phyloP scores from a whole-genome alignment of 1,139 yeast species.

The Saccharomycopsis crataegensis region DNA sequence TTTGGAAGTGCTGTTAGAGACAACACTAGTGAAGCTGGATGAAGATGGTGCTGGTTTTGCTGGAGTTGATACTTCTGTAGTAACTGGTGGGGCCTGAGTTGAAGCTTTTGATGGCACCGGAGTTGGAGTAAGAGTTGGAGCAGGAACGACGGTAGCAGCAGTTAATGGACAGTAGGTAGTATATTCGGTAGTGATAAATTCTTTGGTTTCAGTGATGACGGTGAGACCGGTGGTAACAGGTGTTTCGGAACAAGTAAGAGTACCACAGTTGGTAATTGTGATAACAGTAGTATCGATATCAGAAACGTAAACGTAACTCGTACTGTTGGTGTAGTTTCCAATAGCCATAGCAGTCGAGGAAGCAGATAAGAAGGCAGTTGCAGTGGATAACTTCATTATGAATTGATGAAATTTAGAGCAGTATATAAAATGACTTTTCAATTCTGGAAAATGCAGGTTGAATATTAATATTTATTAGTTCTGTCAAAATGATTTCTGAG shows the following conservation, averaged over 20 bases:
- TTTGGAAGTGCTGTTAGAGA: neutral
- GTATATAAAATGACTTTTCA: neutral
- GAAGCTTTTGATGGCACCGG: neutral
- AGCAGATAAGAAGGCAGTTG: conserved; percentile 2
- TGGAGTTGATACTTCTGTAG: conserved; percentile 3
- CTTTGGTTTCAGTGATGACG: conserved; percentile 27
- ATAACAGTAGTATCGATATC: conserved; percentile 17
- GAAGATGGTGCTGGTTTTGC: conserved; percentile 5
- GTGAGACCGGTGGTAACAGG: conserved; percentile 22
- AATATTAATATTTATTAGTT: too few relatives aligned
- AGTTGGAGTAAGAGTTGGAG: conserved; percentile 7
- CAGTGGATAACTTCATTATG: conserved; percentile 10
- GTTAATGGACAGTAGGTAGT: conserved; percentile 35
- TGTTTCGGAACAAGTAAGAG: conserved; percentile 8
- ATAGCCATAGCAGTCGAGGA: neutral
- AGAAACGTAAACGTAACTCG: conserved; percentile 8
- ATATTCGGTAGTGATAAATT: conserved; percentile 27
- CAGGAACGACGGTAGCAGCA: conserved; percentile 1
- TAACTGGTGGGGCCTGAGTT: neutral
- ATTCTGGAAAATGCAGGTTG: neutral
- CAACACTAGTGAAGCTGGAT: conserved; percentile 1
- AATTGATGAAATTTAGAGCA: neutral
- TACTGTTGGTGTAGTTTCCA: conserved; percentile 4
- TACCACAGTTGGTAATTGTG: conserved; percentile 17
- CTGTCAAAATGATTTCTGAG: too few relatives aligned